Percentiles rank a stretch among this genome's conserved stretches.
phyloP scores from a whole-genome alignment of 805 yeast genomes.

The Kuraishia molischiana region DNA sequence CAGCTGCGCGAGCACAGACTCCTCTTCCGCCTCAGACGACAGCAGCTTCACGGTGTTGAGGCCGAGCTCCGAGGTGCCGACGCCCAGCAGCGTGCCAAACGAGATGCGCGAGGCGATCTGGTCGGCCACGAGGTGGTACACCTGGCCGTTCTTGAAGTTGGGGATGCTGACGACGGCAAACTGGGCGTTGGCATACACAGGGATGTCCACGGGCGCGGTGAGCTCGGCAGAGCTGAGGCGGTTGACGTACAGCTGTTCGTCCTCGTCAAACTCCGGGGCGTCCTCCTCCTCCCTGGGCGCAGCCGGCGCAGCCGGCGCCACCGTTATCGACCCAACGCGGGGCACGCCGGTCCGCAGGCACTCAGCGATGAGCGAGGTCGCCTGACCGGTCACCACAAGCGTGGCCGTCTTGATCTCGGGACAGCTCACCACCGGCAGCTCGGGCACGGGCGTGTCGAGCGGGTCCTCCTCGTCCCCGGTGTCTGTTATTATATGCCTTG shows the following conservation, averaged over 20 bases:
- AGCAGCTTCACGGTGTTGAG: conserved; percentile 9
- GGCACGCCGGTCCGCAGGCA: conserved; percentile 8
- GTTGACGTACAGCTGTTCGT: conserved; percentile 33
- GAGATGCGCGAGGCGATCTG: conserved; percentile 7
- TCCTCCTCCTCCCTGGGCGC: conserved; percentile 6
- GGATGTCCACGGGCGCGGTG: conserved; percentile 11
- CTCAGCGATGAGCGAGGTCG: conserved; percentile 19
- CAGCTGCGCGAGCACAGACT: conserved; percentile 10
- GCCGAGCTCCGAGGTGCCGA: conserved; percentile 16
- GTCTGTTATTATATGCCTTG: conserved; percentile 36
- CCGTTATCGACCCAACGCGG: conserved; percentile 4
- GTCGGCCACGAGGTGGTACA: conserved; percentile 14
- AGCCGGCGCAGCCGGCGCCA: conserved; percentile 4
- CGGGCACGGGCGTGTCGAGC: conserved; percentile 7
- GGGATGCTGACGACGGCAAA: conserved; percentile 12
- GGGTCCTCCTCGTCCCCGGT: conserved; percentile 14
- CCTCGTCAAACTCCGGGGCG: conserved; percentile 29
- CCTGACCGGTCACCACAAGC: conserved; percentile 12
- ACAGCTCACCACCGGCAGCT: conserved; percentile 17
- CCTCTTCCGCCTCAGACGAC: conserved; percentile 2
- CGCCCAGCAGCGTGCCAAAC: conserved; percentile 6
- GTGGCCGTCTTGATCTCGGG: conserved; percentile 10
- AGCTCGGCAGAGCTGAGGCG: conserved; percentile 14
- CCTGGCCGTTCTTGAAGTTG: conserved; percentile 10
- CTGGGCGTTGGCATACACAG: conserved; percentile 2